Evolutionary conservation across 495 filamentous ascomycete genomes (phyloP).

Genomic region (Aspergillus conjunctus): DNA sequence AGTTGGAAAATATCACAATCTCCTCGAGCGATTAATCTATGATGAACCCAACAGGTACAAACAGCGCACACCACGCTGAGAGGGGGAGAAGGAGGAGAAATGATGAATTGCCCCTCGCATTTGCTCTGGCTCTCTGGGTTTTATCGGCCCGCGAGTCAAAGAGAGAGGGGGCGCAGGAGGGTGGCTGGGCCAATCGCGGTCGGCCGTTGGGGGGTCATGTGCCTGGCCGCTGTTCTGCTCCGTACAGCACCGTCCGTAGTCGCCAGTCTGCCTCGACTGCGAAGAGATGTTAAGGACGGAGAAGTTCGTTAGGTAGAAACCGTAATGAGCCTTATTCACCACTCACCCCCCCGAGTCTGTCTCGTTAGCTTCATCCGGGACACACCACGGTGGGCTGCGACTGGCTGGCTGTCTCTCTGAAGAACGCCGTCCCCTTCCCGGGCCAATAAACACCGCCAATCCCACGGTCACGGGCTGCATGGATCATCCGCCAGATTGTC

Average conservation of each 20-base stretch:
- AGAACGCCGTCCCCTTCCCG: conserved; percentile 2
- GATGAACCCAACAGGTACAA: no score
- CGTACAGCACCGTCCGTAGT: conserved; percentile 24
- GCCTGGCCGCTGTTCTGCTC: conserved; percentile 22
- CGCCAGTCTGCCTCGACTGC: conserved; percentile 17
- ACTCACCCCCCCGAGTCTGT: not conserved
- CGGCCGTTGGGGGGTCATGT: conserved; percentile 26
- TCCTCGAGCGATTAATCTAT: no score
- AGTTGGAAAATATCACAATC: no score
- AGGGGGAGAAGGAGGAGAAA: not conserved
- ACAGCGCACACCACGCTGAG: no score
- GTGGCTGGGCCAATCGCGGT: conserved; percentile 36
- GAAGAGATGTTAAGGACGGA: not conserved
- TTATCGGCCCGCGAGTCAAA: conserved; percentile 10
- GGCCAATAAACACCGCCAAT: conserved; percentile 15
- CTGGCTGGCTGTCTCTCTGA: not conserved
- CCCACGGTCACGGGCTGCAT: conserved; percentile 12
- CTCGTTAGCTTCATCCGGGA: not conserved
- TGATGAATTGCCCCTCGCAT: conserved; percentile 19
- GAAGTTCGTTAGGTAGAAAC: conserved; percentile 3
- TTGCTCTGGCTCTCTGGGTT: conserved; percentile 9
- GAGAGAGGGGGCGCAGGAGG: conserved; percentile 21
- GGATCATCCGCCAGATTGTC: conserved; percentile 26
- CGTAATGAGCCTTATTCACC: not conserved
- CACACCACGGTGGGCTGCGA: conserved; percentile 1